phyloP scores from a whole-genome alignment of 306 rosid species.

The Dryas alaskensis region DNA sequence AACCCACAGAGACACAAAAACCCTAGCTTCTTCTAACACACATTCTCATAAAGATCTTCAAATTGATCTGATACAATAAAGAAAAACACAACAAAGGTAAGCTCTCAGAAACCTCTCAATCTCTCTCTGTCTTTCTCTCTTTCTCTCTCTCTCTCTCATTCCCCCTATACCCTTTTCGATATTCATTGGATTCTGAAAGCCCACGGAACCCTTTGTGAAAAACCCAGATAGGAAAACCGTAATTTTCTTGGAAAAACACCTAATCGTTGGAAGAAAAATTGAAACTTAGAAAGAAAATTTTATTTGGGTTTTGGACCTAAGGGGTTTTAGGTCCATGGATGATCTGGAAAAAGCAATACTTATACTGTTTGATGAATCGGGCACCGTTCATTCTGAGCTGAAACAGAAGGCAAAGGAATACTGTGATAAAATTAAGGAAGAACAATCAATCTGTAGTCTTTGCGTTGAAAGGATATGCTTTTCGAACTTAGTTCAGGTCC shows the following conservation, averaged over 20 bases:
- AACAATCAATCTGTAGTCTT: slow-evolving; percentile 57
- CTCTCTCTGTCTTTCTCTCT: slow-evolving; percentile 9
- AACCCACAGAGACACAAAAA: slow-evolving; percentile 5
- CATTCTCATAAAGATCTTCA: slow-evolving; percentile 28
- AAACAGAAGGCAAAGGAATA: slow-evolving; percentile 64
- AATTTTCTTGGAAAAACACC: slow-evolving; percentile 1
- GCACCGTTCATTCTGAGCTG: slow-evolving; percentile 55
- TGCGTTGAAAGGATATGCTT: slow-evolving; percentile 71
- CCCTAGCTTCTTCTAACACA: slow-evolving; percentile 18
- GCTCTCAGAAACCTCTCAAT: slow-evolving; percentile 28
- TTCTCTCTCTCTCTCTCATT: slow-evolving; percentile 2
- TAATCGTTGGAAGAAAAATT: slow-evolving; percentile 24
- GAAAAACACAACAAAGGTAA: slow-evolving; percentile 23
- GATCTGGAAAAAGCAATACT: slow-evolving; percentile 87
- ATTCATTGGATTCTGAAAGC: not conserved
- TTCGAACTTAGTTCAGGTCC: slow-evolving; percentile 72
- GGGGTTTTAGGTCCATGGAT: slow-evolving; percentile 51
- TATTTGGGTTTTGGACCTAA: slow-evolving; percentile 20
- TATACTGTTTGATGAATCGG: slow-evolving; percentile 79
- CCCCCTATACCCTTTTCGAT: not conserved
- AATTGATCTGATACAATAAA: slow-evolving; percentile 36
- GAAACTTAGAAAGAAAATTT: slow-evolving; percentile 28
- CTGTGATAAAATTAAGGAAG: slow-evolving; percentile 64
- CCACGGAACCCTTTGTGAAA: slow-evolving; percentile 3
- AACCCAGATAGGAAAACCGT: slow-evolving; percentile 12